These are phyloP conservation scores for Chlorella sp. DNA, from an alignment of 139 green algal genomes.

Conservation along the genomic window DNA sequence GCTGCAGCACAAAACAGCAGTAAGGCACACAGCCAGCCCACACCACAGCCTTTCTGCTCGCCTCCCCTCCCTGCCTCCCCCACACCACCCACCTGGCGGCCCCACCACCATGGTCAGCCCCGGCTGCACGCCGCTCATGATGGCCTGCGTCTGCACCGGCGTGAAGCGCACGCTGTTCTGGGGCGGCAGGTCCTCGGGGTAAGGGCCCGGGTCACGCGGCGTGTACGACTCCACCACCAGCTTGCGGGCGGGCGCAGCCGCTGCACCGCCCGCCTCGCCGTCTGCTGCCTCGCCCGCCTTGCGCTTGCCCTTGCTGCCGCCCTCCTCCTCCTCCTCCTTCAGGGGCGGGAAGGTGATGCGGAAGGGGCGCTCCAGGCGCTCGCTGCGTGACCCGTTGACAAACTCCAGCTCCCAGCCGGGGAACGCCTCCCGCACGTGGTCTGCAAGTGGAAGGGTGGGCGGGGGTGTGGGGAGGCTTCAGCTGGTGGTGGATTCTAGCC, in stretches of 20 bases:
- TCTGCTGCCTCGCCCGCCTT: slow-evolving; percentile 29
- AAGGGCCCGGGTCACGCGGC: slow-evolving; percentile 87
- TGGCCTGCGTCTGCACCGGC: slow-evolving; percentile 88
- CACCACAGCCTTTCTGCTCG: not conserved
- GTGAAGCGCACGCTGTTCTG: slow-evolving; percentile 95
- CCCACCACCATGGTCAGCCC: slow-evolving; percentile 98
- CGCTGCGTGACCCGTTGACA: slow-evolving; percentile 29
- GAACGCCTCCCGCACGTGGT: slow-evolving; percentile 91
- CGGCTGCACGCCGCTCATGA: slow-evolving; percentile 84
- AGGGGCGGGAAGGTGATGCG: slow-evolving; percentile 83
- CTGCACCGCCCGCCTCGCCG: not conserved
- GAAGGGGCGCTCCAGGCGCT: slow-evolving; percentile 75
- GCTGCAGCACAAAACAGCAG: too few relatives aligned
- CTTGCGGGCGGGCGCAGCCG: slow-evolving; percentile 27
- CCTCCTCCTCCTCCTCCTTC: slow-evolving; percentile 39
- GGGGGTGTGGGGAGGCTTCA: too few relatives aligned
- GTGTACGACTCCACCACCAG: slow-evolving; percentile 84
- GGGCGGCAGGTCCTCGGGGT: slow-evolving; percentile 84
- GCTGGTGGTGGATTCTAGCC: not conserved
- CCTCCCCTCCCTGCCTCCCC: not conserved
- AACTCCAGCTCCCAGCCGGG: slow-evolving; percentile 76
- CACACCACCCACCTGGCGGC: slow-evolving; percentile 66
- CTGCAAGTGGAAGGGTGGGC: not conserved
- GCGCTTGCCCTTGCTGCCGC: slow-evolving; percentile 36
- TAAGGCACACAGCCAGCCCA: too few relatives aligned